Evolutionary conservation across 495 filamentous ascomycete genomes (phyloP), one percentile per base, ranked within the genome.

Genomic region (Xylaria cubensis): DNA sequence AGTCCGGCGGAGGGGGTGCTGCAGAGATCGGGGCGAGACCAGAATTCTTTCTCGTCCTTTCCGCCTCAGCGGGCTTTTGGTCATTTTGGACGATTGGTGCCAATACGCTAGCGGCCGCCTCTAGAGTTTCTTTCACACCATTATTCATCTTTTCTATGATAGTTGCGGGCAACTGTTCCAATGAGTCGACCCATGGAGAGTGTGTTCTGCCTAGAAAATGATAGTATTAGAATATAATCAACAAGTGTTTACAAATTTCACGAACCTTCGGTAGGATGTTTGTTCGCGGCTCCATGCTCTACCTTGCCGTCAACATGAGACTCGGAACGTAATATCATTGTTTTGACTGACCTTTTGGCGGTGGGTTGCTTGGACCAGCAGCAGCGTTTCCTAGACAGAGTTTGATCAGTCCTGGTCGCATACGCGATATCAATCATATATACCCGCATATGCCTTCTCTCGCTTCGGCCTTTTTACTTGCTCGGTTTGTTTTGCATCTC

Each of bases 131-230:
- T 64, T 71, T 71, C 10, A 71, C 34, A 9, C 69, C 48, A 24
- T 32, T 29, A n/a, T 64, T 71, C 8, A 71, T 48, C 17, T 71
- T 71, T 46, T 64, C 69, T 13, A 61, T 46, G 36, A 64, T 17
- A 32, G 7, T 56, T 4, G 69, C 12, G 13, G 69, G 61, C 48
- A 64, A 44, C 9, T 71, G 58, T 17, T 51, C 59, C 59, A 71
- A 64, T 24, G 59, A 64, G 36, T 71, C 69, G 13, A 71, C 59
- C 69, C 69, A 71, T 7, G 69, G 69, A 51, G 69, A 64, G 26
- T 71, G 69, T 51, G 61, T 46, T 42, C 61, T 63, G 3, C 42
- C 69, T 71, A 21, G 13, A 44, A 9, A 5, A 21, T 44, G 17
- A 42, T 8, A 46, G 46, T 13, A 41, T 70, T 63, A 70, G 46